phyloP scores from a whole-genome alignment of 768 basidiomycete genomes.

The Pleurotus pulmonarius region DNA sequence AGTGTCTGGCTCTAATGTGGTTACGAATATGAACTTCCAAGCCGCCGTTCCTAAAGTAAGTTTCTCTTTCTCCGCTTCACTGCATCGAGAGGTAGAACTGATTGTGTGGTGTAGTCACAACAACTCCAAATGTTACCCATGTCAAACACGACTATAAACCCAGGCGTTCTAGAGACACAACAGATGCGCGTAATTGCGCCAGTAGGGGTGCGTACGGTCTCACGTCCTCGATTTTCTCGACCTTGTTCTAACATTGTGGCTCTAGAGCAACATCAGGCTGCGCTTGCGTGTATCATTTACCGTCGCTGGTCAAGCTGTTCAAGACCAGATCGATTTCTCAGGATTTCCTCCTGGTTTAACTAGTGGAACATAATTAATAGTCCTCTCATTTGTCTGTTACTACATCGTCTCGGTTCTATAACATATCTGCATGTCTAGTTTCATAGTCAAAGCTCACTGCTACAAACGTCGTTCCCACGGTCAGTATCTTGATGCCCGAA shows the following conservation, averaged over 20 bases:
- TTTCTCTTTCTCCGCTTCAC: neutral
- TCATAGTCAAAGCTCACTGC: too few species aligned
- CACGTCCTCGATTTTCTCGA: slow-evolving; percentile 8
- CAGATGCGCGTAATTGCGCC: slow-evolving; percentile 93
- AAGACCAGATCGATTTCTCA: slow-evolving; percentile 93
- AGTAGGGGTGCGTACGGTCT: slow-evolving; percentile 64
- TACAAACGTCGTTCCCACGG: too few species aligned
- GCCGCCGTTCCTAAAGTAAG: slow-evolving; percentile 41
- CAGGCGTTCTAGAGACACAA: slow-evolving; percentile 86
- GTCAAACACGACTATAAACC: slow-evolving; percentile 77
- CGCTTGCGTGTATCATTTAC: slow-evolving; percentile 80
- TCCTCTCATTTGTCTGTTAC: neutral
- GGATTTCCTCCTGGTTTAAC: slow-evolving; percentile 82
- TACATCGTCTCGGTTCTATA: too few species aligned
- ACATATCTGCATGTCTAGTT: too few species aligned
- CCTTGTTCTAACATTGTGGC: neutral
- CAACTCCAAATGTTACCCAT: slow-evolving; percentile 98
- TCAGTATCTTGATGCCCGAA: too few species aligned
- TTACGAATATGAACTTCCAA: slow-evolving; percentile 81
- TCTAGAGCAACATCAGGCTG: slow-evolving; percentile 76
- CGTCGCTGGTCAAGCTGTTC: slow-evolving; percentile 63
- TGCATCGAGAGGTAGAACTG: neutral
- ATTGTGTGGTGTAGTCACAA: slow-evolving; percentile 65
- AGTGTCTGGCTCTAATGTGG: slow-evolving; percentile 48
- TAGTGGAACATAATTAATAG: slow-evolving; percentile 24